Evolutionary conservation across 2,329 filamentous ascomycete species (phyloP), one percentile per base, ranked within the genome.

Genomic region (Penicillium hesseltinei): DNA sequence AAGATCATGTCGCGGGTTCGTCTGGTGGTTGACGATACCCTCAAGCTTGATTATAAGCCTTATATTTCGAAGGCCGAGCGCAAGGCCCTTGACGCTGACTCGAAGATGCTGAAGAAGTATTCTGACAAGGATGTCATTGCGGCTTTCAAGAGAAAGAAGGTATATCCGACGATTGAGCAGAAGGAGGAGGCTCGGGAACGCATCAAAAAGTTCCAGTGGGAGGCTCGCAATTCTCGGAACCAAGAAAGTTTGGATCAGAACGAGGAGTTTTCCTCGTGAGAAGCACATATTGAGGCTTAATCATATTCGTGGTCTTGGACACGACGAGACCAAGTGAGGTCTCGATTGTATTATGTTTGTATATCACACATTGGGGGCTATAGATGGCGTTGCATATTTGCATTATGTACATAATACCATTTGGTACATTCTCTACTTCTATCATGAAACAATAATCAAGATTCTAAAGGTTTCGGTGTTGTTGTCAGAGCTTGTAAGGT

Each of bases 21-120:
- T 39, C 66, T 68, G 39, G 52, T 78, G 51, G 60, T 74, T n/a
- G 73, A 76, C n/a, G 70, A 71, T 19, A 61, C 73, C 4, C 61
- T 74, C 40, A 68, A 70, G 23, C 51, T 63, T 29, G 64, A 63
- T 13, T 65, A 65, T 25, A 56, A 62, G 29, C 29, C 57, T 23
- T 60, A 61, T 1, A 53, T 73, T 9, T 54, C 69, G 7, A 69
- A 72, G 39, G 55, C 59, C 1, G 65, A 66, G 38, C 65, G 65
- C 21, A 54, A 67, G 33, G 35, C 54, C 7, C 56, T 73, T 17
- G n/a, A 64, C 33, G 40, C 62, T 8, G 65, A 71, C 17, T 66
- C 70, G n/a, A 57, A 61, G 10, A 57, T 64, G 33, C 45, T 75
- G 56, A 68, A 65, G 42, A 69, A 63, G 29, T 75, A 73, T 47